Conservation (phyloP, 345 rosid species). For the Acer campestre region DNA sequence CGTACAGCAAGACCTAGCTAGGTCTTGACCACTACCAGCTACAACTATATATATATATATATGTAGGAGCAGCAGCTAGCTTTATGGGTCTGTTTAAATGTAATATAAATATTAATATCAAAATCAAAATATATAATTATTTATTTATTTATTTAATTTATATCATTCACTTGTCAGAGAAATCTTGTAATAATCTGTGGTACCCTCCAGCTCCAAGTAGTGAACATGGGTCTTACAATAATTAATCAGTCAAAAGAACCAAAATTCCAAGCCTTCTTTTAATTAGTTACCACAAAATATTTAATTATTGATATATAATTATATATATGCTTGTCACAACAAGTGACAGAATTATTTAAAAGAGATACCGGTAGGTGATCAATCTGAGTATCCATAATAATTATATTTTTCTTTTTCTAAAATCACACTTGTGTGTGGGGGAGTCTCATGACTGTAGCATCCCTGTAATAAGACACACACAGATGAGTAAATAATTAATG, state of each 20-base stretch:
- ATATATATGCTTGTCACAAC: too few species aligned
- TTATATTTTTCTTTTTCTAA: background rate
- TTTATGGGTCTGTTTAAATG: background rate
- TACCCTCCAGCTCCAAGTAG: background rate
- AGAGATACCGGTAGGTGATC: background rate
- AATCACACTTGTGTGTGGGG: background rate
- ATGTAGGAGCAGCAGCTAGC: background rate
- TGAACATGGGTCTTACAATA: background rate
- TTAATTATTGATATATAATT: too few species aligned
- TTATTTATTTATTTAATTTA: too few species aligned
- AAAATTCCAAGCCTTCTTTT: background rate
- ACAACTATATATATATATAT: too few species aligned
- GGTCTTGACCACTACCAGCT: background rate
- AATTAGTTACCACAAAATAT: too few species aligned
- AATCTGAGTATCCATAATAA: background rate
- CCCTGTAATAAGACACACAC: background rate
- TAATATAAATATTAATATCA: too few species aligned
- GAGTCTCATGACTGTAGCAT: background rate
- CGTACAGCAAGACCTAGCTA: background rate
- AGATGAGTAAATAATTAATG: background rate
- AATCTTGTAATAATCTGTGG: background rate
- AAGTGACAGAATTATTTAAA: background rate
- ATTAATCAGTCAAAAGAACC: background rate
- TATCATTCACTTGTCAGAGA: background rate
- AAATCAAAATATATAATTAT: too few species aligned